These are phyloP conservation scores for Daldinia eschscholtzii DNA, from an alignment of 2,329 filamentous ascomycete species.

Conservation along the genomic window DNA sequence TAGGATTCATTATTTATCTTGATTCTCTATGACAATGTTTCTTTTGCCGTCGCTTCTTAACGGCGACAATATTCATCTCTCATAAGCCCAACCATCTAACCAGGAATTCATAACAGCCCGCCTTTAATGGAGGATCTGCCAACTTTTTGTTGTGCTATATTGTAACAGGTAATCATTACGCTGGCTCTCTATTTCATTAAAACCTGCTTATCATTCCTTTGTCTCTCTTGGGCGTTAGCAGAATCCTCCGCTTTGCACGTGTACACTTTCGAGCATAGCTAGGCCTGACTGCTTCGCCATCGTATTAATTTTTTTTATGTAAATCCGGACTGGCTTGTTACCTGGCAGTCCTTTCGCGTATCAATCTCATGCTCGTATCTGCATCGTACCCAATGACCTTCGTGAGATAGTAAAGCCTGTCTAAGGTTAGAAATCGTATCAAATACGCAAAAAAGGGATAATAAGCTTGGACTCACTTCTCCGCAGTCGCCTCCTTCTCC, in stretches of 20 bases:
- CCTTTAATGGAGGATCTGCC: slow-evolving; percentile 21
- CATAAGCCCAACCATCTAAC: slow-evolving; percentile 33
- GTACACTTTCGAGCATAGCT: background rate
- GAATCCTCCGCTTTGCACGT: slow-evolving; percentile 7
- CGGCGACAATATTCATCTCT: slow-evolving; percentile 25
- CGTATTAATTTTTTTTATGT: slow-evolving; percentile 39
- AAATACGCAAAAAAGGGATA: background rate
- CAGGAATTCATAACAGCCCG: slow-evolving; percentile 23
- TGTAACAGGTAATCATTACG: slow-evolving; percentile 15
- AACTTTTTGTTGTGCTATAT: slow-evolving; percentile 27
- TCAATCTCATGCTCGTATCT: slow-evolving; percentile 62
- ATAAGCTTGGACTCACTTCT: slow-evolving; percentile 74
- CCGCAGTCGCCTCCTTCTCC: slow-evolving; percentile 74
- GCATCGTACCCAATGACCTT: slow-evolving; percentile 67
- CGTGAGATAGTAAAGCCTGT: slow-evolving; percentile 65
- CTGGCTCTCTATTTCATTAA: slow-evolving; percentile 26
- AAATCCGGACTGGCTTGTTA: slow-evolving; percentile 40
- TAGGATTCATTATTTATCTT: slow-evolving; percentile 37
- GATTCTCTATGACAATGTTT: slow-evolving; percentile 36
- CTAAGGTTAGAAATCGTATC: slow-evolving; percentile 44
- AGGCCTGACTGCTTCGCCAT: slow-evolving; percentile 16
- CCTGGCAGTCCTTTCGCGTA: slow-evolving; percentile 56
- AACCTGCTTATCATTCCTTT: slow-evolving; percentile 8
- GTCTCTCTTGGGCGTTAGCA: slow-evolving; percentile 3
- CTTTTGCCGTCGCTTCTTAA: slow-evolving; percentile 32